Conservation (phyloP, 2,329 filamentous ascomycete genomes). For the Claviceps fusiformis region DNA sequence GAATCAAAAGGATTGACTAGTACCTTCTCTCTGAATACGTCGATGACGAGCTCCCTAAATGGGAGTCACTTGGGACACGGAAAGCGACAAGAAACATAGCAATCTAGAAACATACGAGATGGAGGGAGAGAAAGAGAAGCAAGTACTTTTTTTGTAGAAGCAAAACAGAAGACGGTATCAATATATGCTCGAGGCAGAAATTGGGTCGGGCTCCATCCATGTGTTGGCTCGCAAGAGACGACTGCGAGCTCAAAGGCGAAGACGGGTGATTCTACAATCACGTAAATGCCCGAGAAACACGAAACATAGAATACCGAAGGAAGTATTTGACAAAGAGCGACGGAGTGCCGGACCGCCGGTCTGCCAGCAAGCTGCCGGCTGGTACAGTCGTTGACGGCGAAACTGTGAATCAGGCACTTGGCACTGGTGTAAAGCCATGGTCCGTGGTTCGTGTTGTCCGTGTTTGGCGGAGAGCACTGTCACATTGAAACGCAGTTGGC, state of each 20-base stretch:
- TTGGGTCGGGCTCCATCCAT: background rate
- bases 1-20: background rate
- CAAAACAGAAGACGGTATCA: background rate
- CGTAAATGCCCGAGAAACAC: background rate
- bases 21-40: background rate
- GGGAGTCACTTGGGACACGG: background rate
- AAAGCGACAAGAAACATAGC: background rate
- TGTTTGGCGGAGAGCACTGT: background rate
- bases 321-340: background rate
- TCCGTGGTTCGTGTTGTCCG: background rate
- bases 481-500: background rate
- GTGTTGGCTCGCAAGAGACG: background rate
- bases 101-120: background rate
- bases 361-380: conserved; percentile 3
- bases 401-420: conserved; percentile 3
- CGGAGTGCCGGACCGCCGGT: background rate
- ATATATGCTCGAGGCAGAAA: background rate
- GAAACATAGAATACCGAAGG: background rate
- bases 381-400: background rate
- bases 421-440: conserved; percentile 3
- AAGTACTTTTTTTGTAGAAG: background rate
- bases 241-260: background rate
- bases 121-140: no score
- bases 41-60: background rate
- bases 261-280: background rate